Conservation (phyloP, 345 rosid genomes). For the Arabidopsis arenosa region DNA sequence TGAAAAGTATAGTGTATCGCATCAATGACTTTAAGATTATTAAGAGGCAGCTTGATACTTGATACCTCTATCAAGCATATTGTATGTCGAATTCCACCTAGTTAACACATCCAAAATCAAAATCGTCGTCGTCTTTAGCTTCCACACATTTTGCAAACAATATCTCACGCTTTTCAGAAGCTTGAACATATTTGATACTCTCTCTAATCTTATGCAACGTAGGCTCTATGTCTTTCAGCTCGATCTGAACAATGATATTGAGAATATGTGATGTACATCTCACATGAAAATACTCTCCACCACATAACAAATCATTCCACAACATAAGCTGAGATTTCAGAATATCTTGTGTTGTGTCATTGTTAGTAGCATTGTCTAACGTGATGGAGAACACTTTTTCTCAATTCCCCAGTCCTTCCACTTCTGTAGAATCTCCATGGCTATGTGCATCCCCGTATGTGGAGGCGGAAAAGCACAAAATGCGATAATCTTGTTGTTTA, state of each 20-base stretch:
- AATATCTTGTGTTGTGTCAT: not conserved
- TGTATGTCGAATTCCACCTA: not conserved
- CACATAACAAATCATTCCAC: not conserved
- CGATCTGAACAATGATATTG: not conserved
- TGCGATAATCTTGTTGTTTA: no score
- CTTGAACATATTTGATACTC: not conserved
- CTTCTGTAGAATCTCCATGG: not conserved
- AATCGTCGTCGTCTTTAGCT: not conserved
- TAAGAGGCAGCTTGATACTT: not conserved
- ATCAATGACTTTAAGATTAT: not conserved
- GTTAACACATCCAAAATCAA: not conserved
- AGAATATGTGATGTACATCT: not conserved
- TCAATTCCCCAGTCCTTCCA: not conserved
- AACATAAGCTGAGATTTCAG: not conserved
- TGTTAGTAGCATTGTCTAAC: not conserved
- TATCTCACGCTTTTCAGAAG: not conserved
- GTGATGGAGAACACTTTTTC: not conserved
- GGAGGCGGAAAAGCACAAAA: no score
- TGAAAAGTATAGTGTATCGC: not conserved
- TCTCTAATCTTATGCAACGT: no score
- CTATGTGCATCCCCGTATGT: no score
- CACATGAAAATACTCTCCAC: not conserved
- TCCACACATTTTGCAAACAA: not conserved
- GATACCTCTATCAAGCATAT: not conserved
- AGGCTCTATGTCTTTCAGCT: not conserved